A percentile compares a stretch with the other conserved stretches of the same genome.
Conservation (phyloP, 176 grass and related monocot species). For the Ensete glaucum region DNA sequence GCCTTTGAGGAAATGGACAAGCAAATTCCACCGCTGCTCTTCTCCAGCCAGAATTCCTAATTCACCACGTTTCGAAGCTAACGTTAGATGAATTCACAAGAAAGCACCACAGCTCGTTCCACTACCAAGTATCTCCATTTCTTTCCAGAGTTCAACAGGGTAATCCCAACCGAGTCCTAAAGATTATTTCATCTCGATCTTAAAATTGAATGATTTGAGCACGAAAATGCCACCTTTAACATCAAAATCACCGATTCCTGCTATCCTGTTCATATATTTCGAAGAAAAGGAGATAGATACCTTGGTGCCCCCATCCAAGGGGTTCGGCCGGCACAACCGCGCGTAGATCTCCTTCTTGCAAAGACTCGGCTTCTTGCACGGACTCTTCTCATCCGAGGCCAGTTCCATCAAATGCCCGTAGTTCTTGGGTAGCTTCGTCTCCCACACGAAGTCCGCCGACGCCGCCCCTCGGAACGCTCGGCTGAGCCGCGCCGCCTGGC, state of each 20-base stretch:
- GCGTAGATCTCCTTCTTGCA: constrained; percentile 13
- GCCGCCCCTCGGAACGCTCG: background rate
- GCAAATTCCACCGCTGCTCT: background rate
- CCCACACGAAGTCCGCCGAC: constrained; percentile 2
- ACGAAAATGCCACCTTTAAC: background rate
- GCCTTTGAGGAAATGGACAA: constrained; percentile 11
- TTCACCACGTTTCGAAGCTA: background rate
- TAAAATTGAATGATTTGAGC: too few species aligned
- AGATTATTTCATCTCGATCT: too few species aligned
- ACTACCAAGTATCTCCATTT: background rate
- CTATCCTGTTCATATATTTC: background rate
- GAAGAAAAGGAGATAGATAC: background rate
- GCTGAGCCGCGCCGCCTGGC: background rate
- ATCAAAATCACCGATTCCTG: background rate
- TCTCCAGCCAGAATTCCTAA: constrained; percentile 13
- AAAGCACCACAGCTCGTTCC: background rate
- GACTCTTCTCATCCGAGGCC: background rate
- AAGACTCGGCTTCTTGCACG: background rate
- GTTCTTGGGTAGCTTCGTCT: background rate
- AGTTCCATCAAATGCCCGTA: background rate
- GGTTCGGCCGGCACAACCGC: constrained; percentile 1
- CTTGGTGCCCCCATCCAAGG: constrained; percentile 11
- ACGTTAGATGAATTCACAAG: background rate
- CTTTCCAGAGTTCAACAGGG: too few species aligned
- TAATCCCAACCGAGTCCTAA: too few species aligned